Conservation (phyloP, 1,284 basidiomycete species). For the Lentinus polychrous region DNA sequence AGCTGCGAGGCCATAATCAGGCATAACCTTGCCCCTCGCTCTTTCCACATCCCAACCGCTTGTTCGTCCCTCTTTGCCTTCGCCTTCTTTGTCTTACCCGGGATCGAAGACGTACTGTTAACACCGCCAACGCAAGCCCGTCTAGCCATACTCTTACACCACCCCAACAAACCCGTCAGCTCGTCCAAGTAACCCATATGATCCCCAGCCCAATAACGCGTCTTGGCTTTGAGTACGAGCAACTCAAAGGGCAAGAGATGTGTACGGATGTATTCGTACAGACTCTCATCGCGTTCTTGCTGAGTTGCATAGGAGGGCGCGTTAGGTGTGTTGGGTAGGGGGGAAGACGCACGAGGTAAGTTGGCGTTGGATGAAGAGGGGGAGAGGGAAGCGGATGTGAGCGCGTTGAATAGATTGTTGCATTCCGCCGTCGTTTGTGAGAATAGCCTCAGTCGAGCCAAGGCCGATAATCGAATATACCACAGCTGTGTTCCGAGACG, state of each 20-base stretch:
- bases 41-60: conserved; percentile 68
- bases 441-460: conserved; percentile 73
- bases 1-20: conserved; percentile 70
- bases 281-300: conserved; percentile 28
- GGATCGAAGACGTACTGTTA: conserved; percentile 10
- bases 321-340: neutral
- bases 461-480: conserved; percentile 71
- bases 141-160: conserved; percentile 61
- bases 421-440: conserved; percentile 77
- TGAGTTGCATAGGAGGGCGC: neutral
- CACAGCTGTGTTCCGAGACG: conserved; percentile 47
- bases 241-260: conserved; percentile 72
- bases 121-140: conserved; percentile 17
- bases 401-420: conserved; percentile 69
- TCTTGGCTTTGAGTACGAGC: conserved; percentile 66
- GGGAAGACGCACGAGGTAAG: neutral
- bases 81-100: neutral
- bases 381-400: conserved; percentile 7
- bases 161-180: conserved; percentile 70
- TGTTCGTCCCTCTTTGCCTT: conserved; percentile 14
- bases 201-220: conserved; percentile 70
- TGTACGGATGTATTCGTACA: conserved; percentile 46
- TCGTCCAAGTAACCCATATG: conserved; percentile 70
- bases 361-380: conserved; percentile 1
- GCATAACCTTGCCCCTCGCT: conserved; percentile 61